A percentile compares a stretch with the other conserved stretches of the same genome.
Evolutionary conservation across 176 grass and related monocot species (phyloP).

Genomic region (Avena sativa): DNA sequence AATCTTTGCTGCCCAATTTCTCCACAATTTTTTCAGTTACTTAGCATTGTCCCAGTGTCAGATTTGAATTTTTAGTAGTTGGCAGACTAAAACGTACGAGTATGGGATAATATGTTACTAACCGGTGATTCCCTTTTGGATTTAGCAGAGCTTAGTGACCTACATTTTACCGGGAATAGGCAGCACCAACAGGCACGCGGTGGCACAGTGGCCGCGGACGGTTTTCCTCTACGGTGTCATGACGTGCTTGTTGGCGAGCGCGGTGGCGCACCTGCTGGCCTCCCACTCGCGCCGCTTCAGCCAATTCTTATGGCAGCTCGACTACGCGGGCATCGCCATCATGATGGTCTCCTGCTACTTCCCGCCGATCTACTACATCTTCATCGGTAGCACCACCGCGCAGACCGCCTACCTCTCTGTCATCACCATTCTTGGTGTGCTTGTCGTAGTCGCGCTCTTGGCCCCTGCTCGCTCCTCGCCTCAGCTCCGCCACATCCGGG

Average conservation of each 20-base stretch:
- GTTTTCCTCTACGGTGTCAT: conserved; percentile 79
- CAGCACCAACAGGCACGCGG: not conserved
- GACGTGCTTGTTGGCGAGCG: conserved; percentile 79
- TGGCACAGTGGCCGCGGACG: conserved; percentile 74
- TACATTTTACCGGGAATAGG: not conserved
- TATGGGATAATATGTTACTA: not conserved
- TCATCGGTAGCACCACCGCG: conserved; percentile 56
- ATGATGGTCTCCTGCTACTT: conserved; percentile 95
- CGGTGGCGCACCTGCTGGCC: conserved; percentile 78
- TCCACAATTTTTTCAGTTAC: no score
- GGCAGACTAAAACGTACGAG: no score
- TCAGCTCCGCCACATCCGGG: conserved; percentile 64
- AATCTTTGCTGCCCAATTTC: no score
- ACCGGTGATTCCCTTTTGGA: not conserved
- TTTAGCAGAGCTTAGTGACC: conserved; percentile 26
- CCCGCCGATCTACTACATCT: conserved; percentile 85
- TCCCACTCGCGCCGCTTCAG: conserved; percentile 79
- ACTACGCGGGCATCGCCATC: conserved; percentile 88
- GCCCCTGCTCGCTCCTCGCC: conserved; percentile 64
- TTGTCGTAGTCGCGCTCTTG: conserved; percentile 66
- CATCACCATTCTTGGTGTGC: conserved; percentile 65
- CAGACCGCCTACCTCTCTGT: conserved; percentile 63
- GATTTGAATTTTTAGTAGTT: no score
- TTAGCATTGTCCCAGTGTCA: no score
- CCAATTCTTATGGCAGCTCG: conserved; percentile 78